Conservation (phyloP, 371 early-diverging fungal species). For the Thermomucor indicae-seudaticae region DNA sequence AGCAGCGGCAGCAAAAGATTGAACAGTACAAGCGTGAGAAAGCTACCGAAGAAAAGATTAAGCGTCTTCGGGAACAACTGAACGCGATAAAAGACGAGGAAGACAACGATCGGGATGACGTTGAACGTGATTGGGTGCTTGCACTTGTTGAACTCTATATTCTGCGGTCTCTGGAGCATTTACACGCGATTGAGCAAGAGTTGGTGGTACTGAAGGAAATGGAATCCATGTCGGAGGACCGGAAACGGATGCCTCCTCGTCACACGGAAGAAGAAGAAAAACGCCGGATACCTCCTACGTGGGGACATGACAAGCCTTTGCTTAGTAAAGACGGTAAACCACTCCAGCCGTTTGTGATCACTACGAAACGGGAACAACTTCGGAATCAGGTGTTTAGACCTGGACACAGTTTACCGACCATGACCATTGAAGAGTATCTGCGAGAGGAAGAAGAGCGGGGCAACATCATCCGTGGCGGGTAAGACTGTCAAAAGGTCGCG, state of each 20-base stretch:
- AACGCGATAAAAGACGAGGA: constrained; percentile 31
- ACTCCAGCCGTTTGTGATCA: constrained; percentile 87
- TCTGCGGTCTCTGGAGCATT: constrained; percentile 57
- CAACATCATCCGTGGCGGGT: constrained; percentile 85
- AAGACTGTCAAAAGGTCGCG: constrained; percentile 24
- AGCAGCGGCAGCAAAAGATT: constrained; percentile 70
- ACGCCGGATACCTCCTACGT: constrained; percentile 22
- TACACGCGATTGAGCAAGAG: constrained; percentile 70
- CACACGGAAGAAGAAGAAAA: constrained; percentile 11
- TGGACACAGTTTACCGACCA: constrained; percentile 89
- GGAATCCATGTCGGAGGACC: constrained; percentile 35
- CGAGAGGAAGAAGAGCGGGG: constrained; percentile 85
- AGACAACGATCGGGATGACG: constrained; percentile 57
- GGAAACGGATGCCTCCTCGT: constrained; percentile 20
- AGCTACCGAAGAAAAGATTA: constrained; percentile 52
- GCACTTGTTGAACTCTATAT: constrained; percentile 58
- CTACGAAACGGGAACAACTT: constrained; percentile 69
- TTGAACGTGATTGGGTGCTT: constrained; percentile 62
- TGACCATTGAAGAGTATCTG: constrained; percentile 95
- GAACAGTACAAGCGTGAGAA: constrained; percentile 73
- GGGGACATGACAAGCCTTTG: constrained; percentile 47
- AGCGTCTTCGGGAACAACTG: constrained; percentile 33
- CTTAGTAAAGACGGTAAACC: constrained; percentile 65
- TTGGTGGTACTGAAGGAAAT: constrained; percentile 65
- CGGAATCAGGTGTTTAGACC: constrained; percentile 84